phyloP scores from a whole-genome alignment of 176 grass and related monocot species.

The Zoysia pacifica region DNA sequence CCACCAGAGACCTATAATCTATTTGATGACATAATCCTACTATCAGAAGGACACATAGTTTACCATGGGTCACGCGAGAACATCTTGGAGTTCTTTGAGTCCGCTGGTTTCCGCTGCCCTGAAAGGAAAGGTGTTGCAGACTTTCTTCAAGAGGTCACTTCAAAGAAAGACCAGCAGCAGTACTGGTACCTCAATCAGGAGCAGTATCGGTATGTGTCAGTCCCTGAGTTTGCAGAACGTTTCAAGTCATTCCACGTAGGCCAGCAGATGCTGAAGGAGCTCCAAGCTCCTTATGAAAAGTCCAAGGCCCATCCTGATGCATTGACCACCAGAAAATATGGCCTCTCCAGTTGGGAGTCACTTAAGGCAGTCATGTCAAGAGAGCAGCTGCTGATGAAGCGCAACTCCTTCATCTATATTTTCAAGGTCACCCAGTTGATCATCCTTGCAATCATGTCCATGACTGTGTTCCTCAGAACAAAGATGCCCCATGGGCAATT shows the following conservation, averaged over 20 bases:
- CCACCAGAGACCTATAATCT: slow-evolving; percentile 77
- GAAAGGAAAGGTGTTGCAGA: slow-evolving; percentile 66
- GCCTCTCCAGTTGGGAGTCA: slow-evolving; percentile 47
- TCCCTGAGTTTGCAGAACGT: slow-evolving; percentile 43
- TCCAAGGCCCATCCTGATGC: slow-evolving; percentile 47
- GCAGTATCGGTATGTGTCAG: slow-evolving; percentile 45
- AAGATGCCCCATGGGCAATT: slow-evolving; percentile 47
- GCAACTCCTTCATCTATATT: slow-evolving; percentile 67
- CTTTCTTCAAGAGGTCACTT: slow-evolving; percentile 76
- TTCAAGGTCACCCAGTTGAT: slow-evolving; percentile 52
- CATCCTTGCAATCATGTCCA: slow-evolving; percentile 50
- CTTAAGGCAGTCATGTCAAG: slow-evolving; percentile 51
- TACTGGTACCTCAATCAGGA: slow-evolving; percentile 53
- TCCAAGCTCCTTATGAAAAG: slow-evolving; percentile 43
- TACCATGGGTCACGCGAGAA: slow-evolving; percentile 68
- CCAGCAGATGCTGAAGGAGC: slow-evolving; percentile 44
- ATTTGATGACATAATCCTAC: slow-evolving; percentile 67
- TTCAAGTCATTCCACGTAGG: slow-evolving; percentile 54
- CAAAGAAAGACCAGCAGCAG: slow-evolving; percentile 63
- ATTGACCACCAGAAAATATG: slow-evolving; percentile 46
- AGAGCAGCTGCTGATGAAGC: slow-evolving; percentile 58
- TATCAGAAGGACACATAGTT: slow-evolving; percentile 67
- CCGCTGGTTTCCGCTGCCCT: slow-evolving; percentile 58
- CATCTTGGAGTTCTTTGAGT: slow-evolving; percentile 64
- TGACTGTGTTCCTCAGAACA: slow-evolving; percentile 60